Base-by-base conservation (phyloP, 2,329 filamentous ascomycete species). In the Fusarium clavum region DNA sequence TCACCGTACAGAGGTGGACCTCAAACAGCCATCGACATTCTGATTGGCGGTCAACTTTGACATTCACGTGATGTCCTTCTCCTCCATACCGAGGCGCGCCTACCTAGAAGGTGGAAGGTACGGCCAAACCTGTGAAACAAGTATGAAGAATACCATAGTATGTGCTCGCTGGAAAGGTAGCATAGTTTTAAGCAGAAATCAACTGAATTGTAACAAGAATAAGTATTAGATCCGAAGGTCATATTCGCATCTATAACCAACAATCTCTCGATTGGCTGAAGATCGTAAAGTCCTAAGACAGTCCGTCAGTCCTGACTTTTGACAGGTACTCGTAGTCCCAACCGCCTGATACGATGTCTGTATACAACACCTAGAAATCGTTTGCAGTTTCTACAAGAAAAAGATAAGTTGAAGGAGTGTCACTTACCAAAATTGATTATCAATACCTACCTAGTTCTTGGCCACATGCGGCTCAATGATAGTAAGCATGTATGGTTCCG, bases 21-120 rank as follows among this genome's bases (percentile, higher is more conserved):
- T 27, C 27, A 13, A 12, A 40, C 20, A 40, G 22, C 20, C 3
- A 45, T 41, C n/a, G 14, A 14, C 20, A 32, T 25, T 9, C 46
- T 68, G 57, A 68, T 70, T 70, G 67, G 67, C 40, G 11, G 7
- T 6, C 7, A 1, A 1, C 1, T 0, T 8, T 3, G 1, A 0
- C 1, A 6, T 14, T 52, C 67, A 70, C 67, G 67, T 70, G 67
- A 45, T 6, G 4, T 5, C 2, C 2, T 12, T 13, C 18, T 5
- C 27, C 18, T 12, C 41, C 18, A n/a, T 54, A 43, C 30, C 41
- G 11, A 62, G 27, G 47, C 56, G 24, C 7, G 27, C 27, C 27
- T 27, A 27, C 27, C 27, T 27, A 27, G 11, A 27, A 27, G 9
- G 27, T 13, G 56, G 32, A 64, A 64, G 48, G 53, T 48, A 27